Base-by-base conservation (phyloP, 2,329 filamentous ascomycete genomes). In the Rhynchosporium secalis region DNA sequence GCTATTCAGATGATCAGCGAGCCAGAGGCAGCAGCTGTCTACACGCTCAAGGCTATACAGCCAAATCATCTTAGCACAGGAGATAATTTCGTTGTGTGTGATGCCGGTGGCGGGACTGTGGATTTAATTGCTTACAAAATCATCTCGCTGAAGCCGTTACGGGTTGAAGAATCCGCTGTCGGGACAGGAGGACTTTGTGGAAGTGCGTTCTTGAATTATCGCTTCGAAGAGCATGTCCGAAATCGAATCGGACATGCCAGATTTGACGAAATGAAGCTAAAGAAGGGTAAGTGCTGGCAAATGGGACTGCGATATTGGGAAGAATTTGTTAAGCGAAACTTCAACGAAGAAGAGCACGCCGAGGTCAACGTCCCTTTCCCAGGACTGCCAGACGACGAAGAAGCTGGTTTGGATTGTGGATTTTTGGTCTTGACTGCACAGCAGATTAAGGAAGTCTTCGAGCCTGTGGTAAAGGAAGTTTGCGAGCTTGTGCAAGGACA, bases 51-150 rank as follows among this genome's bases (percentile, higher is more conserved):
- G 76, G 89, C 88, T 0, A 91, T 92, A 62, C 88, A 91, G 72
- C 88, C 88, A 1, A 91, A 90, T 68, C 84, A 90, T 62, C 76
- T 92, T 40, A 87, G 83, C 54, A 80, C 90, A 1, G 89, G 89
- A 0, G 82, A 85, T 61, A 83, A 83, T 64, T 84, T 84, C 62
- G 76, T 85, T 36, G 80, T 85, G 3, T 85, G 82, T 61, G 83
- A 86, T 71, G 81, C 81, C 52, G 79, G 80, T 51, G 83, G 83
- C 52, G 83, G 83, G 1, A 85, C 82, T 2, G 82, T 93, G 4
- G 90, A 92, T 81, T 76, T 93, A 48, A 94, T 94, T 66, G 89
- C 90, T 0, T 94, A 94, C 75, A 89, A 90, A 69, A 90, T 94
- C 64, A 88, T 88, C 57, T 89, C 89, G 1, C 74, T 92, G 7